Conservation (phyloP, 768 basidiomycete species). For the Tulasnella sp. region DNA sequence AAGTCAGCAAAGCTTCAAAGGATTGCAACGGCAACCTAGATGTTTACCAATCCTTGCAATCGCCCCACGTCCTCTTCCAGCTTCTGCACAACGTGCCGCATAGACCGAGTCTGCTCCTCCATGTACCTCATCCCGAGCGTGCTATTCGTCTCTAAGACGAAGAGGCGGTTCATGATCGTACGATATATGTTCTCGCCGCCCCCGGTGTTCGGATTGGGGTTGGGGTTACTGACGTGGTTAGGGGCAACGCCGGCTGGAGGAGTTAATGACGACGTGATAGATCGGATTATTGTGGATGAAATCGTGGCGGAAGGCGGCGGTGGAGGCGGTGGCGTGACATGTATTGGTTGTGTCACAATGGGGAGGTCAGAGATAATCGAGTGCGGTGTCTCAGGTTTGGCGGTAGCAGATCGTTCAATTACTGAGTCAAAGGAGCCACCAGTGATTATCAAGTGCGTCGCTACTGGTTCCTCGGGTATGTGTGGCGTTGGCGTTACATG, state of each 20-base stretch:
- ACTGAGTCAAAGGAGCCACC: too few relatives aligned
- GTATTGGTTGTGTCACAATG: neutral
- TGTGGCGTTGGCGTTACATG: too few relatives aligned
- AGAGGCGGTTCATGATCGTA: conserved; percentile 88
- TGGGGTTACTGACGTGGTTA: too few relatives aligned
- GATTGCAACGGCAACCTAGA: conserved; percentile 13
- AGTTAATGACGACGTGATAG: neutral
- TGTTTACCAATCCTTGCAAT: conserved; percentile 59
- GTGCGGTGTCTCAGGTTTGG: too few relatives aligned
- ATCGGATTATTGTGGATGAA: neutral
- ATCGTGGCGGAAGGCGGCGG: neutral
- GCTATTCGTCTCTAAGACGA: conserved; percentile 75
- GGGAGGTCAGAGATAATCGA: neutral
- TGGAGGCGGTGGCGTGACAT: neutral
- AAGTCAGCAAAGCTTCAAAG: neutral
- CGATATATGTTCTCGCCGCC: conserved; percentile 88
- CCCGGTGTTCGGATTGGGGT: neutral
- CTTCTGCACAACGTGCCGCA: conserved; percentile 62
- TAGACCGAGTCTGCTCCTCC: conserved; percentile 72
- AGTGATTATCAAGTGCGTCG: too few relatives aligned
- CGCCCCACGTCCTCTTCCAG: conserved; percentile 71
- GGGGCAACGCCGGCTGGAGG: conserved; percentile 18
- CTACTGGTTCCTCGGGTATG: too few relatives aligned
- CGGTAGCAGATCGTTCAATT: too few relatives aligned
- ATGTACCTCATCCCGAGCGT: conserved; percentile 77